Evolutionary conservation across 2,329 filamentous ascomycete genomes (phyloP), one percentile per base, ranked within the genome.

Genomic region (Colletotrichum scovillei): DNA sequence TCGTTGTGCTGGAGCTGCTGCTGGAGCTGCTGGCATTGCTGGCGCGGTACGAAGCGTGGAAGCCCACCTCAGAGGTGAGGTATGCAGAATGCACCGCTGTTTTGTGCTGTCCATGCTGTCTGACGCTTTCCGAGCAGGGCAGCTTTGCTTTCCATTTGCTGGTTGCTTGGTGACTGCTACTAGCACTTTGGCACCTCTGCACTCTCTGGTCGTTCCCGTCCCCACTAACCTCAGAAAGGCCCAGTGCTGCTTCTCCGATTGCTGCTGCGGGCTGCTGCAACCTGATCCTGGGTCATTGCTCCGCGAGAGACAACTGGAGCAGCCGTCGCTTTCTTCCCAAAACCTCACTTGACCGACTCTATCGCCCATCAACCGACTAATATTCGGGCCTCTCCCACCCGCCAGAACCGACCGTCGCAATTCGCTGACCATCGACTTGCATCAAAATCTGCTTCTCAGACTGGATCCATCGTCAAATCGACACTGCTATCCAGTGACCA

Each of bases 311-410:
- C 71, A 73, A 69, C 70, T 71, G 67, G 60, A 66, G 71, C 62
- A 71, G 60, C 71, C 67, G 67, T 66, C 56, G 35, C 67, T 66
- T 71, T 73, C 71, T 66, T 73, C 71, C 60, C 67, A 73, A 68
- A 70, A 62, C 67, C 38, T 73, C 71, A 58, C 24, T 73, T 73
- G 67, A 71, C 67, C 67, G 71, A 73, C 68, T 58, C 60, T 49
- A 49, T 73, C 72, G 63, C 53, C 63, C 72, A 68, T 72, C 69
- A 55, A 63, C 57, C 68, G 68, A 72, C 72, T 57, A 63, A 68
- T 42, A 53, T 59, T 65, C 71, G 72, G 63, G 69, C 63, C 72
- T 73, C 62, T 67, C 59, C 35, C 58, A 71, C 72, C 42, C 68
- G 58, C 62, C 63, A 66, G 56, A 35, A 73, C 62, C 58, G 38